Evolutionary conservation across 495 filamentous ascomycete genomes (phyloP).

Genomic region (Daldinia bambusicola): DNA sequence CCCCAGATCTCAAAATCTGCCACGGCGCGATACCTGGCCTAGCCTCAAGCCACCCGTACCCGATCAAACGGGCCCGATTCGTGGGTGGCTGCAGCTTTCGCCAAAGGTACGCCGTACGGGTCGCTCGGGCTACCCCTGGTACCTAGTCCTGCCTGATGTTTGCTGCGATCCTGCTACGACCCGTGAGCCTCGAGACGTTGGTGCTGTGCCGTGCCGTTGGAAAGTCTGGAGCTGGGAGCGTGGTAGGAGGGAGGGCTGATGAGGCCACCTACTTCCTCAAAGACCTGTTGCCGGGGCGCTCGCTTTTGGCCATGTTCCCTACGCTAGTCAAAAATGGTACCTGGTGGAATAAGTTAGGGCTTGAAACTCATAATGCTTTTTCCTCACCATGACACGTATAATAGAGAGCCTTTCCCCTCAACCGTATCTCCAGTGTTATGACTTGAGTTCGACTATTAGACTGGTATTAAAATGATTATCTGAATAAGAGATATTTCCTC

Average conservation of each 20-base stretch:
- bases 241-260: background rate
- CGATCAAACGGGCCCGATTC: background rate
- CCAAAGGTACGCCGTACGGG: background rate
- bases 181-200: background rate
- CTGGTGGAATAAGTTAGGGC: too few relatives aligned
- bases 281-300: too few relatives aligned
- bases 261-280: too few relatives aligned
- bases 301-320: too few relatives aligned
- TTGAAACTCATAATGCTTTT: too few relatives aligned
- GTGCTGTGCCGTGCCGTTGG: background rate
- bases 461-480: too few relatives aligned
- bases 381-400: too few relatives aligned
- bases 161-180: background rate
- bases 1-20: slow-evolving; percentile 10
- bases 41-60: background rate
- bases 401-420: too few relatives aligned
- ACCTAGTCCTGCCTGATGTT: background rate
- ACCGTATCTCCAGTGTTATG: too few relatives aligned
- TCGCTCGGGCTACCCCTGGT: background rate
- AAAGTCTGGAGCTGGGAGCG: background rate
- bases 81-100: background rate
- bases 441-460: too few relatives aligned
- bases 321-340: too few relatives aligned
- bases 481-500: too few relatives aligned
- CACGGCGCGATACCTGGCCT: background rate